Evolutionary conservation across 176 grass and related monocot species (phyloP).

Genomic region (Aechmea fasciata): DNA sequence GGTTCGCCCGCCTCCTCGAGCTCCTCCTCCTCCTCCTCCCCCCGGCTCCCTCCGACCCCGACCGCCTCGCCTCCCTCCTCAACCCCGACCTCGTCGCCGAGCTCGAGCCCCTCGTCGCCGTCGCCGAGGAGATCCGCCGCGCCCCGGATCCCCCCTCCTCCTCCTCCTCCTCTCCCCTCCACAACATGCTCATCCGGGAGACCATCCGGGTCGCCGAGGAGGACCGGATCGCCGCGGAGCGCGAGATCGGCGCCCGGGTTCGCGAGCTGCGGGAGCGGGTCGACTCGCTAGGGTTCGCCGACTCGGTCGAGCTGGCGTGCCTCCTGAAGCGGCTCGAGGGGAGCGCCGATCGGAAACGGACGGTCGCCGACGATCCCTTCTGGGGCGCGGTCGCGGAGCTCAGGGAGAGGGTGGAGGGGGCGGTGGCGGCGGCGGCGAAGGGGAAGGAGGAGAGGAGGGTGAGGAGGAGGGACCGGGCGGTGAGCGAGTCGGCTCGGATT

Average conservation of each 20-base stretch:
- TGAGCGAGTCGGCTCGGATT: slow-evolving; percentile 43
- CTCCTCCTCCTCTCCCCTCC: slow-evolving; percentile 14
- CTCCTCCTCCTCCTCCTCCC: slow-evolving; percentile 57
- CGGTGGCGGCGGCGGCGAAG: slow-evolving; percentile 31
- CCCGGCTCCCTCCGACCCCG: slow-evolving; percentile 12
- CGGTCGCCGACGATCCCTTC: slow-evolving; percentile 44
- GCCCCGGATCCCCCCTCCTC: slow-evolving; percentile 29
- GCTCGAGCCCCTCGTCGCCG: slow-evolving; percentile 40
- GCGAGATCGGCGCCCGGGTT: slow-evolving; percentile 38
- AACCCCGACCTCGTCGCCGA: slow-evolving; percentile 32
- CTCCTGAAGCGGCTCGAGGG: slow-evolving; percentile 48
- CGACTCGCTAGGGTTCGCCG: slow-evolving; percentile 49
- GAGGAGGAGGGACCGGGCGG: slow-evolving; percentile 21
- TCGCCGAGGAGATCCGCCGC: slow-evolving; percentile 35
- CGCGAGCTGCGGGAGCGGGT: slow-evolving; percentile 47
- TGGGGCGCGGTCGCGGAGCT: slow-evolving; percentile 23
- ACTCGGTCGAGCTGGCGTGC: slow-evolving; percentile 58
- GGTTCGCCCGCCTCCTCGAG: slow-evolving; percentile 72
- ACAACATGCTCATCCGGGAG: slow-evolving; percentile 43
- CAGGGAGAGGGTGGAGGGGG: slow-evolving; percentile 30
- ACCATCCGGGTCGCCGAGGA: slow-evolving; percentile 46
- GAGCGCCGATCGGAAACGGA: slow-evolving; percentile 44
- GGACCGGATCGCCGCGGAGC: slow-evolving; percentile 38
- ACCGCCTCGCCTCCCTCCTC: slow-evolving; percentile 1
- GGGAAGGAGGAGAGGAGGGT: slow-evolving; percentile 37